phyloP scores from a whole-genome alignment of 2,329 filamentous ascomycete genomes.

The Pseudomassariella vexata region DNA sequence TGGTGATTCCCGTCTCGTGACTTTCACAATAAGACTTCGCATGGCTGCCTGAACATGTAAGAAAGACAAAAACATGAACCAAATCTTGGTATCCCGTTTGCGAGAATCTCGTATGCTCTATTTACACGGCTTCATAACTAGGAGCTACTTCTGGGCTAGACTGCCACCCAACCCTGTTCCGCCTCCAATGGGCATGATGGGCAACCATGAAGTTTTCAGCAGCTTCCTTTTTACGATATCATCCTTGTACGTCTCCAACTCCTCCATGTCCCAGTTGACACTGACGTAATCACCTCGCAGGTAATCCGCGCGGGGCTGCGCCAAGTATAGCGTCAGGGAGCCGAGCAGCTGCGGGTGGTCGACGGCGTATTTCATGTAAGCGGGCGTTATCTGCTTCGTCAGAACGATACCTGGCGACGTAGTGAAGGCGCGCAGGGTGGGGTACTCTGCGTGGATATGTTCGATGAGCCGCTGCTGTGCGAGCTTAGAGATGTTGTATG shows the following conservation, averaged over 20 bases:
- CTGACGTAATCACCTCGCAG: constrained; percentile 25
- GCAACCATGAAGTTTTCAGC: no score
- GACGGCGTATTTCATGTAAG: constrained; percentile 31
- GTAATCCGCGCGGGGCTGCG: constrained; percentile 23
- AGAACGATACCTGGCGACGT: constrained; percentile 28
- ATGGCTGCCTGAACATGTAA: no score
- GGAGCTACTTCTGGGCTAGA: not conserved
- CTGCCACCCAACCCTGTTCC: not conserved
- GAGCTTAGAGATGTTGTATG: constrained; percentile 27
- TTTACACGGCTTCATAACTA: no score
- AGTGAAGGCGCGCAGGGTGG: constrained; percentile 23
- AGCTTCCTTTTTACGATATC: constrained; percentile 20
- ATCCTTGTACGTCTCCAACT: constrained; percentile 20
- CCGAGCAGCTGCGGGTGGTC: constrained; percentile 34
- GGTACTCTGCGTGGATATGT: constrained; percentile 24
- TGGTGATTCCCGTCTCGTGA: no score
- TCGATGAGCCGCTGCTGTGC: constrained; percentile 24
- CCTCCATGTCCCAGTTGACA: constrained; percentile 29
- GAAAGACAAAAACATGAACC: no score
- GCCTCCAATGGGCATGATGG: not conserved
- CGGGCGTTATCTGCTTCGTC: constrained; percentile 21
- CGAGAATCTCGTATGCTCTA: no score
- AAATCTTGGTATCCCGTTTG: no score
- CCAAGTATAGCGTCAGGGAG: constrained; percentile 23
- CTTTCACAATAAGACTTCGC: no score